Conservation (phyloP, 2,329 filamentous ascomycete genomes). For the Lasiodiplodia citricola region DNA sequence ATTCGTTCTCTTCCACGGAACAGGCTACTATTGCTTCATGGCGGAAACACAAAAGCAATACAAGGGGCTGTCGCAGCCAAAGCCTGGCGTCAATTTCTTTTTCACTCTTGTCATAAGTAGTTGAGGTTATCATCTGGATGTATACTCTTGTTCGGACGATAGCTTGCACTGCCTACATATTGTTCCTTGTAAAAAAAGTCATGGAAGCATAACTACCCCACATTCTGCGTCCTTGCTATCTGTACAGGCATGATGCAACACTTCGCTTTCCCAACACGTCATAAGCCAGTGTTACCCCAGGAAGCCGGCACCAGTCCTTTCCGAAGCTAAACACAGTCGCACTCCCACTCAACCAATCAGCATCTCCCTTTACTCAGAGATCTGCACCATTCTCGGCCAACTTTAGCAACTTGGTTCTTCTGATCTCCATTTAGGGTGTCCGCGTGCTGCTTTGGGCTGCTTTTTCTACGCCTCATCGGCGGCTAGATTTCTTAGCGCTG, state of each 20-base stretch:
- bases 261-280: neutral
- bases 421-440: neutral
- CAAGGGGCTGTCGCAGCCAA: too few relatives aligned
- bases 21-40: too few relatives aligned
- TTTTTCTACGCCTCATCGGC: neutral
- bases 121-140: neutral
- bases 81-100: too few relatives aligned
- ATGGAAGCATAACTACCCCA: too few relatives aligned
- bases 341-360: neutral
- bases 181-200: neutral
- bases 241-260: neutral
- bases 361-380: neutral
- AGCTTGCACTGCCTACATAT: neutral
- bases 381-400: neutral
- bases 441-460: neutral
- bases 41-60: too few relatives aligned
- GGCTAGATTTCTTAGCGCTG: neutral
- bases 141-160: too few relatives aligned
- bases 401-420: too few relatives aligned
- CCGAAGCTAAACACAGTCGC: neutral
- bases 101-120: too few relatives aligned
- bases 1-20: too few relatives aligned
- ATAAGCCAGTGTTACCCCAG: slow-evolving; percentile 7
- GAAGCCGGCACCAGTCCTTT: neutral
- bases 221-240: too few relatives aligned